Evolutionary conservation across 768 basidiomycete species (phyloP).

Genomic region (Boletus huronensis): DNA sequence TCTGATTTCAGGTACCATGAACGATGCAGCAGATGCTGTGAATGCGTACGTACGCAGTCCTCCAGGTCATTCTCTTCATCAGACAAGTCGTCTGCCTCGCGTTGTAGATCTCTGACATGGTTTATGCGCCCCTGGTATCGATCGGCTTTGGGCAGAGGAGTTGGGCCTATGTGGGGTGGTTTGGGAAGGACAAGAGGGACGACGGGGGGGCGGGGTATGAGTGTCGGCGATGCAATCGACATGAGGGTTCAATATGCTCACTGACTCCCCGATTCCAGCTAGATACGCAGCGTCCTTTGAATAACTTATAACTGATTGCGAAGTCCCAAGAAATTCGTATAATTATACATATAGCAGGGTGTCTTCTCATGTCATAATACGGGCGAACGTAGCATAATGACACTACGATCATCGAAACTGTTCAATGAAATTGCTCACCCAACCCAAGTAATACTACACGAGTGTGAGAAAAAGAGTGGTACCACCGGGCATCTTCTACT

Average conservation of each 20-base stretch:
- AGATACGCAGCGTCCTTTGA: not conserved
- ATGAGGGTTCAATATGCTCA: conserved; percentile 23
- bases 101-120: conserved; percentile 60
- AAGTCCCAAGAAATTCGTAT: not conserved
- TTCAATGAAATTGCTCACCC: too few relatives aligned
- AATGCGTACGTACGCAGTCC: conserved; percentile 49
- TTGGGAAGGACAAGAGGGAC: conserved; percentile 68
- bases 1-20: conserved; percentile 37
- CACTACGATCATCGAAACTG: too few relatives aligned
- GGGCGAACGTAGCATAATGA: too few relatives aligned
- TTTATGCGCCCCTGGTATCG: conserved; percentile 57
- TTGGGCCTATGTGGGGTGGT: conserved; percentile 61
- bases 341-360: not conserved
- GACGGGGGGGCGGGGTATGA: conserved; percentile 59
- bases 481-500: too few relatives aligned
- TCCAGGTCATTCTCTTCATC: conserved; percentile 85
- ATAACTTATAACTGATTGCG: not conserved
- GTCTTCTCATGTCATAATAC: too few relatives aligned
- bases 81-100: conserved; percentile 80
- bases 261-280: not conserved
- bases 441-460: too few relatives aligned
- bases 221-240: conserved; percentile 63
- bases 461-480: too few relatives aligned
- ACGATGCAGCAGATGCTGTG: not conserved
- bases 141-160: conserved; percentile 48